phyloP scores from a whole-genome alignment of 495 filamentous ascomycete species.

The Penicillium desertorum region DNA sequence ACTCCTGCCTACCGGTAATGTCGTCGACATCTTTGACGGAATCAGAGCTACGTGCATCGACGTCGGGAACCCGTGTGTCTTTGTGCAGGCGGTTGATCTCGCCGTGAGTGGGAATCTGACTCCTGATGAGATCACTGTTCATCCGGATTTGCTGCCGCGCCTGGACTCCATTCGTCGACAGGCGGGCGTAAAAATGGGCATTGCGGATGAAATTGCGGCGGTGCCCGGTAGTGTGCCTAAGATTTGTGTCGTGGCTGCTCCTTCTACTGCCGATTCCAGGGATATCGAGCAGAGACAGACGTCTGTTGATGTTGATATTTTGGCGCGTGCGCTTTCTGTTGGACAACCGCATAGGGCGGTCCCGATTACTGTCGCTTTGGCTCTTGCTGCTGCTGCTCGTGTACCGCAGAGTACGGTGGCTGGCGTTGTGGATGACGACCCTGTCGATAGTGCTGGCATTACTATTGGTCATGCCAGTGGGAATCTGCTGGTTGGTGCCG shows the following conservation, averaged over 20 bases:
- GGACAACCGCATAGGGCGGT: slow-evolving; percentile 65
- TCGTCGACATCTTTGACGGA: slow-evolving; percentile 52
- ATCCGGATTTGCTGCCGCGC: slow-evolving; percentile 45
- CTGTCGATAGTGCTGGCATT: slow-evolving; percentile 37
- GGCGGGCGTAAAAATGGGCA: slow-evolving; percentile 63
- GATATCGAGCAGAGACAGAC: slow-evolving; percentile 22
- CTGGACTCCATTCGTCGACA: slow-evolving; percentile 62
- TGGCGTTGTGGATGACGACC: slow-evolving; percentile 26
- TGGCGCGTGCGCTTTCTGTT: slow-evolving; percentile 47
- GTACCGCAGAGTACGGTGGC: slow-evolving; percentile 41
- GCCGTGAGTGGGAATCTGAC: slow-evolving; percentile 49
- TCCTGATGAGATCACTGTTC: slow-evolving; percentile 52
- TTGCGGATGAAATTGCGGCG: slow-evolving; percentile 42
- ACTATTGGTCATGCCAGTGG: slow-evolving; percentile 64
- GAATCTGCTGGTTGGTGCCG: slow-evolving; percentile 55
- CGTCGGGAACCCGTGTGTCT: slow-evolving; percentile 66
- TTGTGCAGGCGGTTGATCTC: slow-evolving; percentile 55
- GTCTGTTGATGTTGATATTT: slow-evolving; percentile 39
- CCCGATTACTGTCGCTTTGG: slow-evolving; percentile 60
- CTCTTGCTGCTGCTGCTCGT: slow-evolving; percentile 55
- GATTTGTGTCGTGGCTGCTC: slow-evolving; percentile 58
- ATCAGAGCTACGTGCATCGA: slow-evolving; percentile 60
- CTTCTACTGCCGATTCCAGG: slow-evolving; percentile 21
- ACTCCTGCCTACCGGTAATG: slow-evolving; percentile 62
- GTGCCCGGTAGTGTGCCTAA: slow-evolving; percentile 64